phyloP scores from a whole-genome alignment of 208 protist species.

The Strigomonas culicis region DNA sequence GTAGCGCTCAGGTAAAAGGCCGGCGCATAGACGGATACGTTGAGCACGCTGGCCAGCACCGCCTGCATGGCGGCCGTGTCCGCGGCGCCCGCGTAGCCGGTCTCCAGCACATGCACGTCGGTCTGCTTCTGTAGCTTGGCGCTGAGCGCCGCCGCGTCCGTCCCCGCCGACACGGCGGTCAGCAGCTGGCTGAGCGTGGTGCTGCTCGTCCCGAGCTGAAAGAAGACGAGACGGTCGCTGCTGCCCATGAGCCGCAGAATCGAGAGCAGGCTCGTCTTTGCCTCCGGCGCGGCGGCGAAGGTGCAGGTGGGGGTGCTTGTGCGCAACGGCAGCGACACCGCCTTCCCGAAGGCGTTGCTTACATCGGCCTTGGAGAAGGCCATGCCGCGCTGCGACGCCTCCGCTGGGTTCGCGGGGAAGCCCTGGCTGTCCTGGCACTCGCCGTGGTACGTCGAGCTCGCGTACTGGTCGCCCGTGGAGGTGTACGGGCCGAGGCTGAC shows the following conservation, averaged over 20 bases:
- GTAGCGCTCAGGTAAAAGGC: constrained; percentile 22
- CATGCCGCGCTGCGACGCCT: constrained; percentile 27
- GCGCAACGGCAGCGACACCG: constrained; percentile 11
- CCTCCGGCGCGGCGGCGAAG: constrained; percentile 6
- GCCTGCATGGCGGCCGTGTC: constrained; percentile 16
- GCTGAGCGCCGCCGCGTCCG: neutral
- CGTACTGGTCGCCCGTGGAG: constrained; percentile 18
- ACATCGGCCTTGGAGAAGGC: constrained; percentile 31
- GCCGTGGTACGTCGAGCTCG: constrained; percentile 6
- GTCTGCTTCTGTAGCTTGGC: constrained; percentile 7
- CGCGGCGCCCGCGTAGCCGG: constrained; percentile 24
- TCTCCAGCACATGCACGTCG: constrained; percentile 29
- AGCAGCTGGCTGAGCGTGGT: constrained; percentile 19
- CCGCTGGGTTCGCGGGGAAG: constrained; percentile 31
- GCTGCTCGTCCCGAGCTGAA: constrained; percentile 13
- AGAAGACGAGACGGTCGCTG: constrained; percentile 20
- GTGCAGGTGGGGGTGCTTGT: constrained; percentile 3
- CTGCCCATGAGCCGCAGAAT: neutral
- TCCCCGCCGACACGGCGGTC: neutral
- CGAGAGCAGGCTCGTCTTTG: constrained; percentile 8
- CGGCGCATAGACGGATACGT: constrained; percentile 17
- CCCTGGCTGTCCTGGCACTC: constrained; percentile 19
- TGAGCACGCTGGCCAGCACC: constrained; percentile 14
- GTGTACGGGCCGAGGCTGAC: constrained; percentile 16
- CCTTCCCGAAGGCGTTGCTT: constrained; percentile 20